Evolutionary conservation across 2,329 filamentous ascomycete genomes (phyloP).

Genomic region (Epichloe sibirici): DNA sequence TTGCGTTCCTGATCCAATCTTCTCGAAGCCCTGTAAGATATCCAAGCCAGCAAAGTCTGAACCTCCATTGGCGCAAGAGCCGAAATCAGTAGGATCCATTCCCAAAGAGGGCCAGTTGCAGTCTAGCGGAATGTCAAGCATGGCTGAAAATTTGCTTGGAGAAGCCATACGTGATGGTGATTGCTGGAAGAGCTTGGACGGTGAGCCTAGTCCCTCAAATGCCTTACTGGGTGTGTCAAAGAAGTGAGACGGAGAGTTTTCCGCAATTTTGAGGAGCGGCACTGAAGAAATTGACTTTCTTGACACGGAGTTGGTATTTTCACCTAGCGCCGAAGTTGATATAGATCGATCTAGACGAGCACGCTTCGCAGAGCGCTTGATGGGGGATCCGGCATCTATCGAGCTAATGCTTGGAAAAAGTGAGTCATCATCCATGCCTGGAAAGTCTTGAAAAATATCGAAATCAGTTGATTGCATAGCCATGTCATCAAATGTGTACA

Average conservation of each 20-base stretch:
- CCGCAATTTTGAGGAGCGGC: slow-evolving; percentile 37
- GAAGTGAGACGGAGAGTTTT: slow-evolving; percentile 23
- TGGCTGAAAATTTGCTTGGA: slow-evolving; percentile 35
- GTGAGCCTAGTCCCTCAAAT: slow-evolving; percentile 42
- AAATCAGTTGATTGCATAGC: slow-evolving; percentile 40
- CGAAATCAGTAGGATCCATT: slow-evolving; percentile 28
- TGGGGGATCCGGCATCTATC: slow-evolving; percentile 48
- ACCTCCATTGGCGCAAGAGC: slow-evolving; percentile 32
- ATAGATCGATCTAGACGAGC: slow-evolving; percentile 51
- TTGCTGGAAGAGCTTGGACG: slow-evolving; percentile 35
- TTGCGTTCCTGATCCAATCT: slow-evolving; percentile 46
- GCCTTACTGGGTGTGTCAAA: slow-evolving; percentile 47
- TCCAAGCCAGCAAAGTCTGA: slow-evolving; percentile 52
- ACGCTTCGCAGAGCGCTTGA: slow-evolving; percentile 50
- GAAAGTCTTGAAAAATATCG: slow-evolving; percentile 45
- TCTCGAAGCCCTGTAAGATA: slow-evolving; percentile 63
- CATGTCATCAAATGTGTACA: slow-evolving; percentile 38
- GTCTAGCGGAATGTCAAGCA: slow-evolving; percentile 24
- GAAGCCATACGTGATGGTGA: slow-evolving; percentile 28
- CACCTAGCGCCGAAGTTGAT: slow-evolving; percentile 48
- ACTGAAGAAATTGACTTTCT: slow-evolving; percentile 39
- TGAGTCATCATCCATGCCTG: slow-evolving; percentile 18
- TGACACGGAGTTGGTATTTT: slow-evolving; percentile 42
- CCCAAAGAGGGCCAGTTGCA: slow-evolving; percentile 26
- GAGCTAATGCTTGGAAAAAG: slow-evolving; percentile 30